Base-by-base conservation (phyloP, 2,329 filamentous ascomycete species). In the Clonostachys solani region DNA sequence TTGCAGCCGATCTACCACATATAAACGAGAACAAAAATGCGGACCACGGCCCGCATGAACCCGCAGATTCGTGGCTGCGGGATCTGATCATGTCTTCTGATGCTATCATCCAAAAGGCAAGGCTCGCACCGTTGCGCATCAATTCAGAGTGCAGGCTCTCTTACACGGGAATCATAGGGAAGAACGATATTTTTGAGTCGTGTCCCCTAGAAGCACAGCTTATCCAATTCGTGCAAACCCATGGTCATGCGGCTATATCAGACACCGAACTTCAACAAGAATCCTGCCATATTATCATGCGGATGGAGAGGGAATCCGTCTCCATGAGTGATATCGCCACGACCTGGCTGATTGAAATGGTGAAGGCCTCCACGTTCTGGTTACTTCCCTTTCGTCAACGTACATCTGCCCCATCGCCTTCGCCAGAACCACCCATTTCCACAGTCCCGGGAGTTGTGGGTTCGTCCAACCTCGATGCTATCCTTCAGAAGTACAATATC, bases 171-270 rank as follows among this genome's bases (percentile, higher is more conserved):
- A 61, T 63, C 4, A 62, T 57, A 2, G 59, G 60, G 1, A 63
- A 63, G 34, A 44, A 46, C 0, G 49, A 54, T 1, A 55, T 61
- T 0, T 63, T 62, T 15, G 57, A 62, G 13, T 49, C 50, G 1
- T 63, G 60, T 10, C 54, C 56, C 8, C 53, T 63, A 1, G 60
- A 63, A 34, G n/a, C 42, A 4, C 54, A 54, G 2, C 18, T 63
- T 0, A 19, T 49, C 2, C 38, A 49, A 3, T 52, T 54, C n/a
- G 48, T 56, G 4, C 44, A 50, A 9, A 45, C 47, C 4, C 42
- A 55, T 0, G 6, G 52, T 1, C 47, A 48, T 0, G 12, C 50
- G 4, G 47, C 47, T 10, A 51, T 59, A 0, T 48, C 45, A 2
- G 53, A 57, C 8, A 42, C 49, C 3, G 54, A 56, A 3, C 19